Evolutionary conservation across 2,329 filamentous ascomycete species (phyloP), one percentile per base, ranked within the genome.

Genomic region (Ceratocystis huliohia): DNA sequence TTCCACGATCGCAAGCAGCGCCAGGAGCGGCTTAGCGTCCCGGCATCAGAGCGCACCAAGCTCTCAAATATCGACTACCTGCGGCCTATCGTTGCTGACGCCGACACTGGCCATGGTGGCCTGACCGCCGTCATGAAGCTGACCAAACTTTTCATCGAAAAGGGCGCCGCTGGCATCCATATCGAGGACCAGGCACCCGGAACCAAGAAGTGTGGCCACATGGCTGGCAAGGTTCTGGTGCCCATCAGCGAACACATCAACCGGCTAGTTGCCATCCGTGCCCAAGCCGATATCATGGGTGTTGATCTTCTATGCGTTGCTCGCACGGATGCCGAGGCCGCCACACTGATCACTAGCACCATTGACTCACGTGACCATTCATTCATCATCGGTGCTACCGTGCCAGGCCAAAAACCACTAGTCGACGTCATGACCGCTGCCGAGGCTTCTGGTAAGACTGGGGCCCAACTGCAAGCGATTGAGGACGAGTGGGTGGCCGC

Each of bases 1-100:
- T 99, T 99, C 88, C 94, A 99, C 79, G 94, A 99, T 82, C 89
- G 94, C 74, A 99, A 99, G 80, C 94, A 99, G 79, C 88, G 94
- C 70, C 91, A 97, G 77, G 94, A 97, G 77, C 91, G 94, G 68
- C 79, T 97, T 64, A 88, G 84, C 70, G 86, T 82, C 6, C 84
- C 91, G 33, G 88, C 88, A 74, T 79, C 82, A 28, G 82, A 91
- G 73, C 89, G 94, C 66, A 77, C 79, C 71, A 87, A 85, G 69
- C 78, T 94, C 63, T 80, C 88, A 69, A 94, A 95, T 76, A 81
- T 91, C 73, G 94, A 99, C 79, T 99, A 94, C 78, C 86, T 99
- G 61, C 88, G 94, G 22, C 94, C 94, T 69, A 96, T 99, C 76
- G 85, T 99, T 71, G 94, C 94, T 68, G 94, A 99, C 77, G 94